phyloP scores from a whole-genome alignment of 768 basidiomycete species.

The Suillus hirtellus region DNA sequence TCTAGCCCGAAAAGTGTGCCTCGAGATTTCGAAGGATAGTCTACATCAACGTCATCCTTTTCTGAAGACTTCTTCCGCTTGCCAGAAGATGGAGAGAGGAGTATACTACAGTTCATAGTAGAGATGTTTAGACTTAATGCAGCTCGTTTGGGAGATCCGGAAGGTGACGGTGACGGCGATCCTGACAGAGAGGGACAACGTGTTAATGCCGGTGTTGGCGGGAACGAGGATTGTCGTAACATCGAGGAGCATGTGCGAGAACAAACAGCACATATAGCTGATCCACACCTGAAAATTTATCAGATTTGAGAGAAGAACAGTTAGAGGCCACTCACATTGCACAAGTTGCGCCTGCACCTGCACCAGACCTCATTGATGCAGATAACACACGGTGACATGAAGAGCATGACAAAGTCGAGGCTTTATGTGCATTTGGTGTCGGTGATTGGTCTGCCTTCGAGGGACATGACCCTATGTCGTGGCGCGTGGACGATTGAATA shows the following conservation, averaged over 20 bases:
- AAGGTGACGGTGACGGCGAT: slow-evolving; percentile 14
- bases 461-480: slow-evolving; percentile 10
- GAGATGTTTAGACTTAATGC: slow-evolving; percentile 26
- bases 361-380: slow-evolving; percentile 18
- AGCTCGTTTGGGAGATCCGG: slow-evolving; percentile 28
- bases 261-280: slow-evolving; percentile 37
- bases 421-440: slow-evolving; percentile 15
- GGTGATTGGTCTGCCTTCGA: slow-evolving; percentile 18
- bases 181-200: slow-evolving; percentile 32
- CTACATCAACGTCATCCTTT: slow-evolving; percentile 21
- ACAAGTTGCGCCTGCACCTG: slow-evolving; percentile 16
- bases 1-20: slow-evolving; percentile 10
- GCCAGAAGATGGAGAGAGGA: slow-evolving; percentile 8
- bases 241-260: slow-evolving; percentile 39
- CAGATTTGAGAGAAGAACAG: not conserved
- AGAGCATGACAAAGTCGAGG: slow-evolving; percentile 27
- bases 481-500: not conserved
- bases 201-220: slow-evolving; percentile 39
- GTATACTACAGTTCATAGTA: slow-evolving; percentile 24
- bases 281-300: slow-evolving; percentile 29
- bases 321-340: slow-evolving; percentile 19
- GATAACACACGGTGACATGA: slow-evolving; percentile 32
- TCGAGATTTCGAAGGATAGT: slow-evolving; percentile 12
- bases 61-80: slow-evolving; percentile 33
- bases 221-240: slow-evolving; percentile 31